These are phyloP conservation scores for Geosiphon pyriformis DNA, from an alignment of 192 early-diverging fungal genomes.

Conservation along the genomic window DNA sequence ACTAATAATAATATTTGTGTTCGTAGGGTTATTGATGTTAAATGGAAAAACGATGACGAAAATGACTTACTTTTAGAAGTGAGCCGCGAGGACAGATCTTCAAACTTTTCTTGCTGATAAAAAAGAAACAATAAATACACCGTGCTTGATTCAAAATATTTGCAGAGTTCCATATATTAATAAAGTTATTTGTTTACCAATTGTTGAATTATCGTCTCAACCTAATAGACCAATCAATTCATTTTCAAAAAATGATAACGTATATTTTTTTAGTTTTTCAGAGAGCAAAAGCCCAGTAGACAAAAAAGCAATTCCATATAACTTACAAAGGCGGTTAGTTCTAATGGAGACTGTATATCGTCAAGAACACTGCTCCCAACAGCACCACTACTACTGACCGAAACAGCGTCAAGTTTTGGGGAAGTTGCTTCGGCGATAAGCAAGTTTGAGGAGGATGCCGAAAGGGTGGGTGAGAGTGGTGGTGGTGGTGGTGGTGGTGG, in stretches of 20 bases:
- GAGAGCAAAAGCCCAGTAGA: background rate
- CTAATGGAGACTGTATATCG: background rate
- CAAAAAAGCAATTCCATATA: background rate
- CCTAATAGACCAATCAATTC: background rate
- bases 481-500: conserved; percentile 6
- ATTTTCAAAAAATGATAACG: background rate
- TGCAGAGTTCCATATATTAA: background rate
- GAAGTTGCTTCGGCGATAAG: background rate
- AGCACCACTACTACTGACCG: background rate
- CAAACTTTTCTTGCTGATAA: conserved; percentile 1
- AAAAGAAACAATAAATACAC: background rate
- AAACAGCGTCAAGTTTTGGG: no score
- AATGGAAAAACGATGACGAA: background rate
- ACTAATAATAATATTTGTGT: background rate
- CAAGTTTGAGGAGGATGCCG: background rate
- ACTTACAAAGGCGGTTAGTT: conserved; percentile 2
- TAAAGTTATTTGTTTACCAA: background rate
- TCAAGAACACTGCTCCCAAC: background rate
- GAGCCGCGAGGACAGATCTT: background rate
- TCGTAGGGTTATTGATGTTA: background rate
- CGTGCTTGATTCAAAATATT: background rate
- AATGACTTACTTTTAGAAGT: conserved; percentile 1
- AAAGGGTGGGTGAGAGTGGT: background rate
- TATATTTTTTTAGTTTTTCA: background rate
- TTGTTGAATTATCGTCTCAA: conserved; percentile 2